These are phyloP conservation scores for Testicularia cyperi DNA, from an alignment of 1,284 basidiomycete species.

Conservation along the genomic window DNA sequence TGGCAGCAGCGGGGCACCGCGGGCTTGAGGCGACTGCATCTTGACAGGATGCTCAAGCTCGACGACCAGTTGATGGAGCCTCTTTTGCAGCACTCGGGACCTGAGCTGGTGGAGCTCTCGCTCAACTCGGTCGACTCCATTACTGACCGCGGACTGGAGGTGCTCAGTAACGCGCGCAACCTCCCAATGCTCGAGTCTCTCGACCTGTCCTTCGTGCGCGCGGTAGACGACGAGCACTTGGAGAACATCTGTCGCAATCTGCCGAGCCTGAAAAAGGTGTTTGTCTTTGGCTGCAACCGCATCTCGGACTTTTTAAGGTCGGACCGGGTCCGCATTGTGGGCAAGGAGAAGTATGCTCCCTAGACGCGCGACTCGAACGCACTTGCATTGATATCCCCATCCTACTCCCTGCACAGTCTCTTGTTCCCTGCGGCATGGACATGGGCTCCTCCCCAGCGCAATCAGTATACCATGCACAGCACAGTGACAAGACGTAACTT, in stretches of 20 bases:
- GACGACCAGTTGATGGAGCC: conserved; percentile 67
- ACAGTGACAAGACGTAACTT: too few relatives aligned
- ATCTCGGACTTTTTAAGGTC: conserved; percentile 41
- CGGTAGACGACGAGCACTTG: conserved; percentile 79
- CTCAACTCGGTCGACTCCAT: conserved; percentile 77
- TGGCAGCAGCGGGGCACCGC: conserved; percentile 8
- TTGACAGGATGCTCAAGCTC: conserved; percentile 62
- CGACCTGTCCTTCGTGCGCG: conserved; percentile 84
- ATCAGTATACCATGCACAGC: too few relatives aligned
- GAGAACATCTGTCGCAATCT: conserved; percentile 66
- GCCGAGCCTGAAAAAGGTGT: conserved; percentile 45
- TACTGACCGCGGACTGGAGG: conserved; percentile 66
- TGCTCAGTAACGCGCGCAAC: conserved; percentile 61
- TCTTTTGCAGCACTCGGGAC: conserved; percentile 72
- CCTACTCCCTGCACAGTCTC: too few relatives aligned
- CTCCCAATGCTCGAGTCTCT: conserved; percentile 65
- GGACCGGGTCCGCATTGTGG: conserved; percentile 45
- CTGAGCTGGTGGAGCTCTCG: conserved; percentile 68
- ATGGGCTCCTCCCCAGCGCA: too few relatives aligned
- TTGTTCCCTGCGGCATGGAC: too few relatives aligned
- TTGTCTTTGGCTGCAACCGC: conserved; percentile 60
- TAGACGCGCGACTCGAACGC: too few relatives aligned
- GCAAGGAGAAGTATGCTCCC: conserved; percentile 43
- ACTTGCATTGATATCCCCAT: too few relatives aligned
- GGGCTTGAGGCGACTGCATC: conserved; percentile 46